These are phyloP conservation scores for Xylaria palmicola DNA, from an alignment of 495 filamentous ascomycete genomes.

Conservation along the genomic window DNA sequence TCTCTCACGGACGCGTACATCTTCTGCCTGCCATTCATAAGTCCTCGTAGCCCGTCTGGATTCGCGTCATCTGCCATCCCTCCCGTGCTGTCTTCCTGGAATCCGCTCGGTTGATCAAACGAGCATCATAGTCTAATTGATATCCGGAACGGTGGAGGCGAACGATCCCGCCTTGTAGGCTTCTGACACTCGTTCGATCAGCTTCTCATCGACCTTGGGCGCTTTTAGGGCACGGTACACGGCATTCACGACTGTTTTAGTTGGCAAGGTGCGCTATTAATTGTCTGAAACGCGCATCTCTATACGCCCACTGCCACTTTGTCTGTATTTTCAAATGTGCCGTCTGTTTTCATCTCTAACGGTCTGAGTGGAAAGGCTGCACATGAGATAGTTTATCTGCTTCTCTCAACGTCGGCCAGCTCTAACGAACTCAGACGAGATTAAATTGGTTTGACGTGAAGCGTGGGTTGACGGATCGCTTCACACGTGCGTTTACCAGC, in stretches of 20 bases:
- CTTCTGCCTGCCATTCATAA: background rate
- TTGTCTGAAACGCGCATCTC: background rate
- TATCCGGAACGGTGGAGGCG: background rate
- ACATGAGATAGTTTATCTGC: background rate
- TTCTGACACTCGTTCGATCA: conserved; percentile 4
- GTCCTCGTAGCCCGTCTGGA: background rate
- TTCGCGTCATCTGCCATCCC: background rate
- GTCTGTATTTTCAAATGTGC: background rate
- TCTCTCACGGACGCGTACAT: background rate
- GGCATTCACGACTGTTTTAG: background rate
- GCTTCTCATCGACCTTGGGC: background rate
- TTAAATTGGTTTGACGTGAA: background rate
- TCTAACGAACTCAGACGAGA: background rate
- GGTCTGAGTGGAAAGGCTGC: background rate
- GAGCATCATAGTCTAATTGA: background rate
- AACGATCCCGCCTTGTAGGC: background rate
- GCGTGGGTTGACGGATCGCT: background rate
- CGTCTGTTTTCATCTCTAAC: background rate
- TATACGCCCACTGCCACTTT: background rate
- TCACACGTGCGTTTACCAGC: conserved; percentile 1
- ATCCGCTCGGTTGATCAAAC: conserved; percentile 10
- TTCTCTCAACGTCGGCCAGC: background rate
- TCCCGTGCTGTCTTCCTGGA: background rate
- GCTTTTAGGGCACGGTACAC: background rate
- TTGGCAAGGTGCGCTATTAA: background rate